Evolutionary conservation across 768 basidiomycete genomes (phyloP).

Genomic region (Auriscalpium microsporum): DNA sequence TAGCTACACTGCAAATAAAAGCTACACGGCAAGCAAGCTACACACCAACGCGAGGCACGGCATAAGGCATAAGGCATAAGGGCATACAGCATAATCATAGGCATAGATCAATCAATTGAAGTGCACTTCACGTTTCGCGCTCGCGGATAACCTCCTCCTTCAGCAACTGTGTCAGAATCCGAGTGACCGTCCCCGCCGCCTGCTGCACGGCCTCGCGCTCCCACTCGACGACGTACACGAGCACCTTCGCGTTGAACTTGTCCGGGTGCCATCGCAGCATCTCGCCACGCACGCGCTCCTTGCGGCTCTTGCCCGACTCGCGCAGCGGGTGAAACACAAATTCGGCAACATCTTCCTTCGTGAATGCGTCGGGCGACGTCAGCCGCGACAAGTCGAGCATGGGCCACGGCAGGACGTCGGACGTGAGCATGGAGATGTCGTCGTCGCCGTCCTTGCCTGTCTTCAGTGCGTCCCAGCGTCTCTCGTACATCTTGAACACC

Average conservation of each 20-base stretch:
- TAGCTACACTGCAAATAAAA: no score
- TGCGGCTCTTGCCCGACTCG: conserved; percentile 23
- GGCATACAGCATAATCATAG: no score
- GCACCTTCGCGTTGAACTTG: conserved; percentile 33
- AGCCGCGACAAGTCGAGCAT: conserved; percentile 17
- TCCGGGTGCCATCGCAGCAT: conserved; percentile 50
- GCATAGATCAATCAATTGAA: no score
- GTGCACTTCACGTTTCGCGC: neutral
- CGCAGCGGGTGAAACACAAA: conserved; percentile 35
- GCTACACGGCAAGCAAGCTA: no score
- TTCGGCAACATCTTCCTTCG: conserved; percentile 23
- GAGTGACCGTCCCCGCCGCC: conserved; percentile 31
- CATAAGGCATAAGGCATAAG: no score
- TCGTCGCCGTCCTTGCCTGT: neutral
- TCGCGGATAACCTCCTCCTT: neutral
- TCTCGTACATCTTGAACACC: conserved; percentile 8
- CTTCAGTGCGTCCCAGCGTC: conserved; percentile 9
- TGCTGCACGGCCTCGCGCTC: conserved; percentile 28
- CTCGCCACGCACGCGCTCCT: conserved; percentile 34
- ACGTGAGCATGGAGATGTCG: conserved; percentile 9
- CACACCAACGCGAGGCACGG: no score
- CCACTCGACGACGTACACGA: conserved; percentile 25
- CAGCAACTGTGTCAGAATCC: conserved; percentile 32
- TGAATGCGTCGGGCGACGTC: conserved; percentile 25
- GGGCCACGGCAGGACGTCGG: conserved; percentile 39